A percentile compares a stretch with the other conserved stretches of the same genome.
phyloP scores from a whole-genome alignment of 2,329 filamentous ascomycete species.

The Trichophyton simii region DNA sequence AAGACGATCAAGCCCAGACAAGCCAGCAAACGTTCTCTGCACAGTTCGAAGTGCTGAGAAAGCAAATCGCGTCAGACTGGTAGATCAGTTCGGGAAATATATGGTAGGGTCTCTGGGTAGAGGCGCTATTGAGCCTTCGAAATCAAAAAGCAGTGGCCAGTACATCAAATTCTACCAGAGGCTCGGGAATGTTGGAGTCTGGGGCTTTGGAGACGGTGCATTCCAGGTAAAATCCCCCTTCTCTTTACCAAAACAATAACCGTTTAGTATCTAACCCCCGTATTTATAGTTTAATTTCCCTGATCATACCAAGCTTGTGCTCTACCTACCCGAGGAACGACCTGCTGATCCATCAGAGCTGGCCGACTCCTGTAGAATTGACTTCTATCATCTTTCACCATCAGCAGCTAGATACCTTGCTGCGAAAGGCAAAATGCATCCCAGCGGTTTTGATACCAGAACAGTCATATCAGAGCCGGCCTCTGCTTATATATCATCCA shows the following conservation, averaged over 20 bases:
- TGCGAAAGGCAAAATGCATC: slow-evolving; percentile 31
- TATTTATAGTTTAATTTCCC: slow-evolving; percentile 37
- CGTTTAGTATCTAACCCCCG: not conserved
- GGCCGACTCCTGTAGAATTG: slow-evolving; percentile 24
- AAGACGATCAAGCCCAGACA: slow-evolving; percentile 19
- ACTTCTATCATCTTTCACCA: slow-evolving; percentile 39
- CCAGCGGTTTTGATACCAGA: slow-evolving; percentile 32
- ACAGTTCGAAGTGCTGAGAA: slow-evolving; percentile 35
- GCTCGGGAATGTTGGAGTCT: slow-evolving; percentile 41
- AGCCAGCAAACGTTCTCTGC: slow-evolving; percentile 20
- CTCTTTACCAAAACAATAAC: not conserved
- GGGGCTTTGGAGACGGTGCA: slow-evolving; percentile 39
- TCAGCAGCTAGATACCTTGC: slow-evolving; percentile 33
- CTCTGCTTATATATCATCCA: slow-evolving; percentile 29
- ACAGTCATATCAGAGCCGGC: slow-evolving; percentile 31
- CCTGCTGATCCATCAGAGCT: slow-evolving; percentile 2
- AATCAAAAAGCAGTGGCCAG: slow-evolving; percentile 17
- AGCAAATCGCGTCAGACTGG: slow-evolving; percentile 36
- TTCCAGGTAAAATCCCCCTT: slow-evolving; percentile 27
- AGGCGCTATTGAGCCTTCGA: slow-evolving; percentile 26
- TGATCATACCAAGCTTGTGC: slow-evolving; percentile 40
- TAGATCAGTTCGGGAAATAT: slow-evolving; percentile 41
- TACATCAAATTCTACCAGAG: slow-evolving; percentile 41
- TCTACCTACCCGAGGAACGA: slow-evolving; percentile 30
- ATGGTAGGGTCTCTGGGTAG: slow-evolving; percentile 39